These are phyloP conservation scores for Crucihimalaya himalaica DNA, from an alignment of 345 rosid species.

Conservation along the genomic window DNA sequence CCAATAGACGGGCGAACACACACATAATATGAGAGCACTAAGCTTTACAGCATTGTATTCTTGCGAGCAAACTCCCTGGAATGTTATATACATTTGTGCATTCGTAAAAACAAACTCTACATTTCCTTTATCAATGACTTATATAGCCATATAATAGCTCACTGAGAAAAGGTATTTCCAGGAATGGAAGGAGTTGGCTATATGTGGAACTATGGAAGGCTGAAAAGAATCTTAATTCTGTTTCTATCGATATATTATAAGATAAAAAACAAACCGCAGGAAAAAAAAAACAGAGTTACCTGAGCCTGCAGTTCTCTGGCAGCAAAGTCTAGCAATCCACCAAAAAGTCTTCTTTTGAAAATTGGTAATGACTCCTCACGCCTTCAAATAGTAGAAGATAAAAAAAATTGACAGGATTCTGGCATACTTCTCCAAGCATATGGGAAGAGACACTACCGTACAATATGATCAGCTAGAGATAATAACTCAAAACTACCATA, in stretches of 20 bases:
- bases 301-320: constrained; percentile 97
- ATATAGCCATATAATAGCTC: constrained; percentile 13
- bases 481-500: constrained; percentile 25
- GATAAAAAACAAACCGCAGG: constrained; percentile 10
- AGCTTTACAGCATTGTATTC: constrained; percentile 22
- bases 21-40: constrained; percentile 22
- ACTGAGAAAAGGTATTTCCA: not conserved
- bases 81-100: not conserved
- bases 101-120: constrained; percentile 5
- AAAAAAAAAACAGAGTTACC: constrained; percentile 46
- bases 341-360: constrained; percentile 94
- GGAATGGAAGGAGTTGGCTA: constrained; percentile 11
- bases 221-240: not conserved
- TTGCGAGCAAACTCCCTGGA: constrained; percentile 9
- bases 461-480: constrained; percentile 25
- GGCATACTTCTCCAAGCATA: constrained; percentile 11
- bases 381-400: constrained; percentile 50
- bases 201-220: constrained; percentile 20
- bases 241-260: not conserved
- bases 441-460: constrained; percentile 22
- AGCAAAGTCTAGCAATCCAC: constrained; percentile 93
- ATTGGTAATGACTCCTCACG: constrained; percentile 96
- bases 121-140: constrained; percentile 5
- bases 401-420: not conserved
- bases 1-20: constrained; percentile 16